phyloP scores from a whole-genome alignment of 371 early-diverging fungal species.

The Furculomyces boomerangus region DNA sequence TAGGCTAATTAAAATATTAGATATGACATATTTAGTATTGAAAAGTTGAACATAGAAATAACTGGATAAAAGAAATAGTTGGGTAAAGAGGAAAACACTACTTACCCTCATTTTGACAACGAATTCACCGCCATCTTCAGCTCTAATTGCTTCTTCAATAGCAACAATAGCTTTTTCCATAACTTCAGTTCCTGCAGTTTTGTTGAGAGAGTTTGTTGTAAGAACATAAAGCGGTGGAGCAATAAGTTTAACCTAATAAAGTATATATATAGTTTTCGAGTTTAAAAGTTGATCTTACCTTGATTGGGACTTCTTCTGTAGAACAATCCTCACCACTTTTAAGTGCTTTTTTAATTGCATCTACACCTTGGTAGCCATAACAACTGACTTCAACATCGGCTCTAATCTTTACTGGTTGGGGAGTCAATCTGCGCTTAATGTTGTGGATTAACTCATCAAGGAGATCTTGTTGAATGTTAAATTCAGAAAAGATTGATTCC shows the following conservation, averaged over 20 bases:
- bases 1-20: slow-evolving; percentile 22
- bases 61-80: not conserved
- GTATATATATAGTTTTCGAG: not conserved
- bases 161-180: slow-evolving; percentile 75
- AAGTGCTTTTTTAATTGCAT: slow-evolving; percentile 89
- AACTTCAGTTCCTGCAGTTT: slow-evolving; percentile 61
- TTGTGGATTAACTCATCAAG: slow-evolving; percentile 59
- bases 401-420: slow-evolving; percentile 92
- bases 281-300: slow-evolving; percentile 25
- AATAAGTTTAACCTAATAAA: slow-evolving; percentile 32
- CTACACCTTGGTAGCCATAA: slow-evolving; percentile 92
- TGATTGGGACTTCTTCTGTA: slow-evolving; percentile 66
- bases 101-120: slow-evolving; percentile 59
- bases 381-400: slow-evolving; percentile 97
- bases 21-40: slow-evolving; percentile 4
- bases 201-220: slow-evolving; percentile 74
- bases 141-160: slow-evolving; percentile 63
- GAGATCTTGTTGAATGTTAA: slow-evolving; percentile 43
- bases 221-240: slow-evolving; percentile 95
- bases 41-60: not conserved
- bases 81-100: not conserved
- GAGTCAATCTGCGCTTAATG: slow-evolving; percentile 82
- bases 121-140: slow-evolving; percentile 50
- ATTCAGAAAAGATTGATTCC: slow-evolving; percentile 68
- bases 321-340: slow-evolving; percentile 76